Evolutionary conservation across 179 eudicot species (phyloP), one percentile per base, ranked within the genome.

Genomic region (Drosera spatulata): DNA sequence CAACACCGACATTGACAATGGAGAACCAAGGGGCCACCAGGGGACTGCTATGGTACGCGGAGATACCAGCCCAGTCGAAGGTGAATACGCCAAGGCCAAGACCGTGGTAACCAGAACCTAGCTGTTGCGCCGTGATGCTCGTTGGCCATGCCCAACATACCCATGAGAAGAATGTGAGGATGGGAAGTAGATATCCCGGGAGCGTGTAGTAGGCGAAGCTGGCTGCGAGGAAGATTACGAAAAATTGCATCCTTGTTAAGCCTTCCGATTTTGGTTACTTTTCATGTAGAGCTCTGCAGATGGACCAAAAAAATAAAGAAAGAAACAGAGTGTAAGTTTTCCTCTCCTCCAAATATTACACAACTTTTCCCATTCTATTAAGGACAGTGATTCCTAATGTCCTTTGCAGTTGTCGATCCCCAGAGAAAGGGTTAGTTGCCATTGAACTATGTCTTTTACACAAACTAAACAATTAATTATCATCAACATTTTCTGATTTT

Each of bases 61-160:
- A 81, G 59, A 94, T 90, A 53, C 95, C 97, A 2, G 99, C 97
- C 99, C 99, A 94, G 65, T 94, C 99, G 3, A 94, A 80, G 60
- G 99, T 94, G 82, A 94, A 94, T 55, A 97, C 95, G 14, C 99
- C 99, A 42, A 94, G 71, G 9, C 99, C 99, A 12, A 94, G 88
- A 8, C 99, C 99, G 58, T 86, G 77, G 69, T 83, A 81, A 6
- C 97, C 99, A 0, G 99, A 94, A 15, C 99, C 99, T 22, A 94
- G 77, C 66, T 94, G 99, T 67, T 94, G 99, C 40, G 97, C 95
- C 0, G 99, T 94, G 75, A 94, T 86, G 66, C 88, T 86, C 33
- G 67, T 77, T 5, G 97, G 95, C 87, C 89, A 90, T 1, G 55
- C 88, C 97, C 99, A 94, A 63, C 99, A 94, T 13, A 90, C 97